Evolutionary conservation across 768 basidiomycete species (phyloP).

Genomic region (Suillus luteus): DNA sequence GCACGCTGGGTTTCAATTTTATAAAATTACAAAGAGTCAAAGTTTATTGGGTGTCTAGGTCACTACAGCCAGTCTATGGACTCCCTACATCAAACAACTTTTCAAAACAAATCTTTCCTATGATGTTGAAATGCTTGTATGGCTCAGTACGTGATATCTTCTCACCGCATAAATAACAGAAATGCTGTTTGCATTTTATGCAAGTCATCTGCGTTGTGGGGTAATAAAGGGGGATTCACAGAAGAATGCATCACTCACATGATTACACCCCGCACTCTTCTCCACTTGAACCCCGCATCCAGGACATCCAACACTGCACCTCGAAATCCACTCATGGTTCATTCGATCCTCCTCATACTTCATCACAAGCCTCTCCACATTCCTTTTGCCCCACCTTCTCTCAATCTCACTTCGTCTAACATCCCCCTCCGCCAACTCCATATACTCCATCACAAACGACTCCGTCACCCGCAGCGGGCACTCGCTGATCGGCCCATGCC

Average conservation of each 20-base stretch:
- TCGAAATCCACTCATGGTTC: slow-evolving; percentile 72
- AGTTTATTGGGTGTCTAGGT: no score
- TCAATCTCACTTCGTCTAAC: slow-evolving; percentile 55
- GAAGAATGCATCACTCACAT: slow-evolving; percentile 51
- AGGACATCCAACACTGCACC: slow-evolving; percentile 70
- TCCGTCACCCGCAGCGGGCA: slow-evolving; percentile 74
- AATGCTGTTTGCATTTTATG: slow-evolving; percentile 71
- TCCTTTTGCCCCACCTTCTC: slow-evolving; percentile 59
- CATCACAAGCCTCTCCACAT: slow-evolving; percentile 59
- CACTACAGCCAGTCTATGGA: background rate
- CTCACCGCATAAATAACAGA: slow-evolving; percentile 78
- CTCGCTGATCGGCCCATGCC: slow-evolving; percentile 80
- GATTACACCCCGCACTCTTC: slow-evolving; percentile 83
- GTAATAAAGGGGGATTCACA: slow-evolving; percentile 4
- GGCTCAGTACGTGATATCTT: slow-evolving; percentile 52
- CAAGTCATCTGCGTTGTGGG: slow-evolving; percentile 66
- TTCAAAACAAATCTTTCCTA: slow-evolving; percentile 54
- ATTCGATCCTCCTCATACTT: slow-evolving; percentile 72
- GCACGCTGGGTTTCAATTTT: slow-evolving; percentile 9
- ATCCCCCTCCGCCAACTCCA: slow-evolving; percentile 56
- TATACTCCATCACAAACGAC: slow-evolving; percentile 65
- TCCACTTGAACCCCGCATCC: slow-evolving; percentile 74
- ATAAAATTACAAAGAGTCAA: slow-evolving; percentile 5
- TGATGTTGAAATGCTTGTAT: slow-evolving; percentile 68
- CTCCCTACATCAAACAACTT: slow-evolving; percentile 58